These are phyloP conservation scores for Quercus robur DNA, from an alignment of 306 rosid species.

Conservation along the genomic window DNA sequence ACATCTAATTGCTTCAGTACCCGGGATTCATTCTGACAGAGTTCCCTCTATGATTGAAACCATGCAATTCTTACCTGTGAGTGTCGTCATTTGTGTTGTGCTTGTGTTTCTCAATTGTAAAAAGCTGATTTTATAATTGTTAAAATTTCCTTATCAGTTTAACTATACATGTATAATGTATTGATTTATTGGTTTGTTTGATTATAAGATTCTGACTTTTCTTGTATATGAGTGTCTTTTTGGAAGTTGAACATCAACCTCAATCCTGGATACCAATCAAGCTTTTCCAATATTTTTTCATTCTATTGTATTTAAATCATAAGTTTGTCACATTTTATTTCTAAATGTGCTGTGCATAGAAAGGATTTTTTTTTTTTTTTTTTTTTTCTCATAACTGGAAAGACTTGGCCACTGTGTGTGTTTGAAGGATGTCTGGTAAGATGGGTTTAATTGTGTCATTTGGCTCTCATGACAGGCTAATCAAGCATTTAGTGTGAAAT, in stretches of 20 bases:
- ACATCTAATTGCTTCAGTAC: conserved; percentile 71
- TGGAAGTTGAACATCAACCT: background rate
- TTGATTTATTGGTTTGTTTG: conserved; percentile 8
- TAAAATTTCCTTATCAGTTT: background rate
- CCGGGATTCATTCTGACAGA: conserved; percentile 65
- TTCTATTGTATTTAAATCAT: background rate
- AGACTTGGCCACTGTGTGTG: conserved; percentile 10
- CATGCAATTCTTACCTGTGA: conserved; percentile 29
- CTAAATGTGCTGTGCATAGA: background rate
- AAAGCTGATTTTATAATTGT: conserved; percentile 9
- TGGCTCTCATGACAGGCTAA: conserved; percentile 30
- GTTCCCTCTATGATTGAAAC: conserved; percentile 34
- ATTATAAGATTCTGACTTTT: background rate
- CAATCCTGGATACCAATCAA: background rate
- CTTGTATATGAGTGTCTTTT: background rate
- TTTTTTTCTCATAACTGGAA: background rate
- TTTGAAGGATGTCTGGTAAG: conserved; percentile 14
- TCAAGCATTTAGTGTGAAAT: conserved; percentile 31
- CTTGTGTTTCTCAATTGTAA: conserved; percentile 7
- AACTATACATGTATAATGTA: conserved; percentile 11
- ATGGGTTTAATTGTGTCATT: conserved; percentile 15
- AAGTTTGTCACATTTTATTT: background rate
- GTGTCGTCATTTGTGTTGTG: conserved; percentile 23
- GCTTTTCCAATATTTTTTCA: background rate
- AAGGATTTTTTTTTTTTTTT: background rate